Base-by-base conservation (phyloP, 2,329 filamentous ascomycete species). In the Xylaria sp. region DNA sequence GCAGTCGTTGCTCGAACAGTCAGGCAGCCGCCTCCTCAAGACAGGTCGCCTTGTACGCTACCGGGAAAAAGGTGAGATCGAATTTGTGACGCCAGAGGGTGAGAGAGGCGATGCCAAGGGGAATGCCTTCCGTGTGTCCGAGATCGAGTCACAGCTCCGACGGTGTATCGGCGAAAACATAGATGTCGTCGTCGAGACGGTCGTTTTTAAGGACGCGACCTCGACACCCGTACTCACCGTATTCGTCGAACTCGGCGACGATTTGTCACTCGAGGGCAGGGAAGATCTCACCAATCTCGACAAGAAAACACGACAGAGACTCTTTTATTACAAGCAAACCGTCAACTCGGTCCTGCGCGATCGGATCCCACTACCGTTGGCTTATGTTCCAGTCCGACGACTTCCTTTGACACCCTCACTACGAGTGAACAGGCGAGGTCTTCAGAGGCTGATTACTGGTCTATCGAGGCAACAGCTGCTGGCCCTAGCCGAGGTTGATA, bases 41-140 rank as follows among this genome's bases (percentile, higher is more conserved):
- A 85, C 83, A 0, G 81, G 82, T 0, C 81, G 85, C 62, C 75
- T 77, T 0, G 83, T 81, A 1, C 78, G 82, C 1, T 82, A 83
- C 61, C 76, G 79, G 13, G 80, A 83, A 37, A 74, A 77, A 1
- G 83, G 82, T 0, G 72, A 79, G 59, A 76, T 85, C 33, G 79
- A 83, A 54, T 81, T 84, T 61, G 73, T 84, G 29, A 77, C 77
- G 0, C 78, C 75, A 41, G 76, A 77, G 27, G 73, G 76, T 0
- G 81, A 82, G 11, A 78, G 81, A 3, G 67, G 77, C 2, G 70
- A 77, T 2, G 70, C 79, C 9, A 74, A 76, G 15, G 79, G 80
- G 1, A 77, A 74, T 3, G 69, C 69, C 0, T 74, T 83, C 37
- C 75, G 79, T 7, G 71, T 80, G 1, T 76, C 77, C 0, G 77